Evolutionary conservation across 2,329 filamentous ascomycete genomes (phyloP).

Genomic region (Venturia oleaginea): DNA sequence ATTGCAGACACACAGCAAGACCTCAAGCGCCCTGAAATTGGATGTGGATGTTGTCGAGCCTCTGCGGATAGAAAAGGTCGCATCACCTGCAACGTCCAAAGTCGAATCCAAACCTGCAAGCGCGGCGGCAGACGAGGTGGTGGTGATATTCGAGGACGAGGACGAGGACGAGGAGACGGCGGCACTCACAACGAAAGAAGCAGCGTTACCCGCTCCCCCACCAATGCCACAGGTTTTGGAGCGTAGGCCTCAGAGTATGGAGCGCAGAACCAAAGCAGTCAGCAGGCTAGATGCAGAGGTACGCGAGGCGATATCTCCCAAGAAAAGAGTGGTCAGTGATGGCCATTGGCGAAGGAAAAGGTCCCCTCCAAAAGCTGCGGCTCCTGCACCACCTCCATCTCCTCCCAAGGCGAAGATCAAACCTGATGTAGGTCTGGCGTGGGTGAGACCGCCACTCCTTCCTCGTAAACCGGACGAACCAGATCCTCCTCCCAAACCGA

Average conservation of each 20-base stretch:
- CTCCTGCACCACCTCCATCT: slow-evolving; percentile 1
- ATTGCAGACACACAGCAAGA: slow-evolving; percentile 14
- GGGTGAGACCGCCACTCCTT: slow-evolving; percentile 15
- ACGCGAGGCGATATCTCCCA: slow-evolving; percentile 55
- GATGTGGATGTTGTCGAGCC: slow-evolving; percentile 1
- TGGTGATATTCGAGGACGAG: slow-evolving; percentile 4
- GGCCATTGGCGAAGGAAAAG: slow-evolving; percentile 67
- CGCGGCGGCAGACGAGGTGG: background rate
- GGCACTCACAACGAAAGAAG: background rate
- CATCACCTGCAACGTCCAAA: background rate
- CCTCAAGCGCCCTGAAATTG: background rate
- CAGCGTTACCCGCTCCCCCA: background rate
- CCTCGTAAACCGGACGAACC: slow-evolving; percentile 9
- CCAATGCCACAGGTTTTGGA: background rate
- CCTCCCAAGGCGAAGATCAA: slow-evolving; percentile 30
- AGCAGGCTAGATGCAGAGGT: slow-evolving; percentile 36
- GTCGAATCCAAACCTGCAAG: background rate
- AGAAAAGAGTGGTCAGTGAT: slow-evolving; percentile 89
- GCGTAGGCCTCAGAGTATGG: slow-evolving; percentile 6
- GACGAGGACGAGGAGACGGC: background rate
- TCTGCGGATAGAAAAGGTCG: slow-evolving; percentile 1
- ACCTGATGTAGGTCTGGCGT: slow-evolving; percentile 31
- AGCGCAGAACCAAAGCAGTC: slow-evolving; percentile 14
- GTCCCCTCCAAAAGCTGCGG: slow-evolving; percentile 10
- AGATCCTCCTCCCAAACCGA: slow-evolving; percentile 10